Evolutionary conservation across 257 asterid genomes (phyloP).

Genomic region (Plectranthus barbatus): DNA sequence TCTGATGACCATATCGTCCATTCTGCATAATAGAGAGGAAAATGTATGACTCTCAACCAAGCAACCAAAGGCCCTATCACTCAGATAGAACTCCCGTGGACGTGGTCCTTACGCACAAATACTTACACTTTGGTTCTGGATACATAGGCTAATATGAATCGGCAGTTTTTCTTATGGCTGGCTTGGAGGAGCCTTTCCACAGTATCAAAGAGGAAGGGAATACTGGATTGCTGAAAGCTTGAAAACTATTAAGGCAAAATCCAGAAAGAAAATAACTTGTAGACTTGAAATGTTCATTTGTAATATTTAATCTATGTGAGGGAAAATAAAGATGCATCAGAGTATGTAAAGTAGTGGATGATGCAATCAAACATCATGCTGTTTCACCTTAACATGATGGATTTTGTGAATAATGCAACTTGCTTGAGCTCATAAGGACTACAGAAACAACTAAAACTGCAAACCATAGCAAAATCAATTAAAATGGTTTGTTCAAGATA

Average conservation of each 20-base stretch:
- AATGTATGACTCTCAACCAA: not conserved
- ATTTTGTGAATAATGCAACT: not conserved
- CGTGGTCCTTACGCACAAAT: not conserved
- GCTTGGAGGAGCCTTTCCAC: conserved; percentile 51
- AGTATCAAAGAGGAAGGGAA: conserved; percentile 73
- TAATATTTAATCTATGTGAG: too few species aligned
- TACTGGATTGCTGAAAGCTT: conserved; percentile 86
- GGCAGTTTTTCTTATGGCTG: conserved; percentile 42
- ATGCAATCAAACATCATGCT: not conserved
- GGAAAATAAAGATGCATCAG: not conserved
- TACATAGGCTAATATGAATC: conserved; percentile 72
- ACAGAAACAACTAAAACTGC: too few species aligned
- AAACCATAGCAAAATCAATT: too few species aligned
- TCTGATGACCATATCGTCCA: conserved; percentile 59
- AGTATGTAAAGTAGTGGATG: not conserved
- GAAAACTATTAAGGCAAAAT: conserved; percentile 43
- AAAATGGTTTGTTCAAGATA: too few species aligned
- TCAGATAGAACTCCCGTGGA: not conserved
- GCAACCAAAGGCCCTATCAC: not conserved
- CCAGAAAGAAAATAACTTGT: not conserved
- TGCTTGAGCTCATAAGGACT: not conserved
- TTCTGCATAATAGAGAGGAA: conserved; percentile 32
- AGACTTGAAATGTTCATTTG: not conserved
- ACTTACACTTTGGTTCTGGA: conserved; percentile 85
- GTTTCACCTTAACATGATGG: not conserved